These are phyloP conservation scores for Sclerotinia borealis DNA, from an alignment of 2,329 filamentous ascomycete species.

Conservation along the genomic window DNA sequence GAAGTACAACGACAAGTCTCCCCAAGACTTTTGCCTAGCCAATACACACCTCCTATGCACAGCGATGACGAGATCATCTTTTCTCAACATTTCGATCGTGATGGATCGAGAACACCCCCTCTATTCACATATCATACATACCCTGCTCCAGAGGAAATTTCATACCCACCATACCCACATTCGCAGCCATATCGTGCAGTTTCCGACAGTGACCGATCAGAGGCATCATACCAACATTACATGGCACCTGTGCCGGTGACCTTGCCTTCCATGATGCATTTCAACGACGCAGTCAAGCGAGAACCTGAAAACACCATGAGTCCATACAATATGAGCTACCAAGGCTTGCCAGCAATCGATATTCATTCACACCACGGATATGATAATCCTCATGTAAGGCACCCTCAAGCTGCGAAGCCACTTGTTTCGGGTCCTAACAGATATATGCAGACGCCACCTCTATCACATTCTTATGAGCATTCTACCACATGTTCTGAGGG, in stretches of 20 bases:
- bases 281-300: constrained; percentile 60
- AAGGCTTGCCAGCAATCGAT: constrained; percentile 55
- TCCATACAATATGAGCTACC: constrained; percentile 61
- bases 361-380: constrained; percentile 55
- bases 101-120: constrained; percentile 65
- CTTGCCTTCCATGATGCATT: constrained; percentile 59
- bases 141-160: constrained; percentile 57
- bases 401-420: constrained; percentile 28
- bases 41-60: constrained; percentile 57
- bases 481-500: constrained; percentile 57
- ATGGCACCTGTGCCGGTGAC: constrained; percentile 51
- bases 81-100: constrained; percentile 57
- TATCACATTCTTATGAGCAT: constrained; percentile 67
- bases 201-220: constrained; percentile 36
- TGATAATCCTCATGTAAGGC: constrained; percentile 72
- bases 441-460: constrained; percentile 61
- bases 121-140: constrained; percentile 64
- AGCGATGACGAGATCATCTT: constrained; percentile 63
- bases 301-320: constrained; percentile 57
- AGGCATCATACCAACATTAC: constrained; percentile 52
- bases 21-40: constrained; percentile 41
- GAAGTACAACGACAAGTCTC: constrained; percentile 35
- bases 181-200: constrained; percentile 49
- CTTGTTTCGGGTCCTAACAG: constrained; percentile 18
- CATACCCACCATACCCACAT: constrained; percentile 53